Evolutionary conservation across 2,329 filamentous ascomycete species (phyloP), one percentile per base, ranked within the genome.

Genomic region (Aspergillus neoniger): DNA sequence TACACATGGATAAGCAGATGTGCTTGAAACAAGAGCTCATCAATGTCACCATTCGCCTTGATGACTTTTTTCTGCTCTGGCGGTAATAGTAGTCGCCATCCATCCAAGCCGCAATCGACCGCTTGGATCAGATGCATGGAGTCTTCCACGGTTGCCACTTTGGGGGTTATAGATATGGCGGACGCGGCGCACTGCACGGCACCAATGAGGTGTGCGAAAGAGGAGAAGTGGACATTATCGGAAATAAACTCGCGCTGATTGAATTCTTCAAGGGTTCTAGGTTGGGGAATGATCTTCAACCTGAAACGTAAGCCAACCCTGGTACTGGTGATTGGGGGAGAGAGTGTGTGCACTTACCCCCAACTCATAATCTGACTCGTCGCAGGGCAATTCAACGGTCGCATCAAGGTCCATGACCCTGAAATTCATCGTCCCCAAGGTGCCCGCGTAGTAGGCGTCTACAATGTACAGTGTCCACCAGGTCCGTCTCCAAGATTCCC

Each of bases 21-120:
- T 0, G 91, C 92, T 74, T 95, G 91, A 76, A 96, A 96, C 73
- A 96, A 87, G 82, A 96, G 89, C 75, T 74, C 72, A 59, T 76
- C 73, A 5, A 74, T 54, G 63, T 71, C 55, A 2, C 68, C 67
- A 9, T 36, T 62, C 52, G 56, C 69, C 14, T 23, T 67, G 70
- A 80, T 74, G 36, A 78, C 65, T 12, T 73, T 66, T 17, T 70
- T 71, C 10, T 70, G 70, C 3, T 65, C 57, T 23, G 74, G 65
- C 0, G 78, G 78, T 3, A 80, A 63, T 8, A 79, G 61, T 23
- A 78, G 69, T 1, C 72, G 51, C 78, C 77, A 80, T 7, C 69
- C 78, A 25, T 79, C 72, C 3, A 79, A 63, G 15, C 70, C 69
- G 5, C 74, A 71, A 62, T 80, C 78, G 1, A 70, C 71, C 2